phyloP scores from a whole-genome alignment of 768 basidiomycete genomes.

The Tylopilus intermedius region DNA sequence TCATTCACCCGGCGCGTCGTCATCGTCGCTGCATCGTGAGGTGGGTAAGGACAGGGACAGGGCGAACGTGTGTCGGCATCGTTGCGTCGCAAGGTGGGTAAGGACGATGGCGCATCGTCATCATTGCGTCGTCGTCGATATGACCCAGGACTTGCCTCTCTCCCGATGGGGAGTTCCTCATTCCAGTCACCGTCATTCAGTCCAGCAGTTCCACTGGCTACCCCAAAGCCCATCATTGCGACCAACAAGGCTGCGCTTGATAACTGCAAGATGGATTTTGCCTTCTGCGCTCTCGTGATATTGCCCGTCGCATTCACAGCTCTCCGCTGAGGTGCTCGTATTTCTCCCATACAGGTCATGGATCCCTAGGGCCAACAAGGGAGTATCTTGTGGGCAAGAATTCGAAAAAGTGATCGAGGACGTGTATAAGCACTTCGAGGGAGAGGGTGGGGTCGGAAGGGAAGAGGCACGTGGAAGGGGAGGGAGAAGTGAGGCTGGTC shows the following conservation, averaged over 20 bases:
- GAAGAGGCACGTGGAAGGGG: constrained; percentile 10
- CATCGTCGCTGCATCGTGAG: too few species aligned
- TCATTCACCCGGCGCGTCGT: constrained; percentile 4
- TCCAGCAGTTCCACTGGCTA: constrained; percentile 40
- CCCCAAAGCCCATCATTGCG: constrained; percentile 39
- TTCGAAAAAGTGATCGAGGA: constrained; percentile 43
- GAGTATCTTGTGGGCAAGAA: constrained; percentile 45
- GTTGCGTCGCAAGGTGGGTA: too few species aligned
- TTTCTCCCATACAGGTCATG: constrained; percentile 43
- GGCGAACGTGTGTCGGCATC: too few species aligned
- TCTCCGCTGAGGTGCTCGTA: constrained; percentile 47
- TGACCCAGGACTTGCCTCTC: constrained; percentile 17
- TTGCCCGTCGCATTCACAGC: constrained; percentile 43
- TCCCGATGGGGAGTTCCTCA: constrained; percentile 18
- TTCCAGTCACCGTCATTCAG: constrained; percentile 21
- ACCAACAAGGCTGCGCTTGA: constrained; percentile 35
- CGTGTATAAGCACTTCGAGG: constrained; percentile 40
- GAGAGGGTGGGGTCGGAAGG: constrained; percentile 26
- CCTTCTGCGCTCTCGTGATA: constrained; percentile 17
- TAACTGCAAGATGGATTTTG: constrained; percentile 32
- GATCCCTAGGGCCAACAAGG: constrained; percentile 49
- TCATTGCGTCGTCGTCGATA: neutral
- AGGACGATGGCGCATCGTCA: too few species aligned
- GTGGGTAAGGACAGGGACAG: too few species aligned
- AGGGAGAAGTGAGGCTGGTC: constrained; percentile 9